phyloP scores from a whole-genome alignment of 257 asterid species.

The Ocimum tenuiflorum region DNA sequence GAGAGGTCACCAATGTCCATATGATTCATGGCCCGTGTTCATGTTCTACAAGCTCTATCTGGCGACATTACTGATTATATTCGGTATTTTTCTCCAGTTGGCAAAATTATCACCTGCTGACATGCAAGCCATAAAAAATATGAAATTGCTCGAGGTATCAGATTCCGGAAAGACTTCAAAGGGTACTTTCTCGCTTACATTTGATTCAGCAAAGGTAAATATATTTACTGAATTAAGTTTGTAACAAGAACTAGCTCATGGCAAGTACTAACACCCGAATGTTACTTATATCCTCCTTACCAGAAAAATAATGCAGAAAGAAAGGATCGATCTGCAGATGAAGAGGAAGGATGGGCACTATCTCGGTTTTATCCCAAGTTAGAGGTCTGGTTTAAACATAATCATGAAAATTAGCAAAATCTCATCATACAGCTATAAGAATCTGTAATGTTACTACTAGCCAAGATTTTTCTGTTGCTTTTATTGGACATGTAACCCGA shows the following conservation, averaged over 20 bases:
- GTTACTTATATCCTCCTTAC: slow-evolving; percentile 33
- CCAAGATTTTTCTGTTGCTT: background rate
- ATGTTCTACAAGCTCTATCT: background rate
- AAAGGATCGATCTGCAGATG: slow-evolving; percentile 68
- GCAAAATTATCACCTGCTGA: slow-evolving; percentile 79
- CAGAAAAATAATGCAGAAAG: slow-evolving; percentile 79
- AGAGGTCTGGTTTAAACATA: slow-evolving; percentile 50
- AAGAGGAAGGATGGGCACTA: slow-evolving; percentile 87
- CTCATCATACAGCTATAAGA: background rate
- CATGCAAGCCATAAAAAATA: slow-evolving; percentile 78
- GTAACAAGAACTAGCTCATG: background rate
- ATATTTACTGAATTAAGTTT: background rate
- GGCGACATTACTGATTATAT: slow-evolving; percentile 11
- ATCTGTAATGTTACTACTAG: background rate
- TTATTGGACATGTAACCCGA: no score
- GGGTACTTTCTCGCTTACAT: slow-evolving; percentile 78
- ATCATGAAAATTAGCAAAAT: background rate
- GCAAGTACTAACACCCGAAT: slow-evolving; percentile 26
- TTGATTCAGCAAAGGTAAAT: slow-evolving; percentile 80
- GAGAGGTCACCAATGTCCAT: background rate
- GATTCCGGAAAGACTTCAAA: slow-evolving; percentile 51
- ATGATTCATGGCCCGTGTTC: background rate
- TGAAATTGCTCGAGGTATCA: slow-evolving; percentile 69
- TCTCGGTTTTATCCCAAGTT: slow-evolving; percentile 83
- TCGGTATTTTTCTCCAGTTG: slow-evolving; percentile 43